A percentile compares a stretch with the other conserved stretches of the same genome.
phyloP scores from a whole-genome alignment of 2,329 filamentous ascomycete genomes.

The Cladosporium sp. region DNA sequence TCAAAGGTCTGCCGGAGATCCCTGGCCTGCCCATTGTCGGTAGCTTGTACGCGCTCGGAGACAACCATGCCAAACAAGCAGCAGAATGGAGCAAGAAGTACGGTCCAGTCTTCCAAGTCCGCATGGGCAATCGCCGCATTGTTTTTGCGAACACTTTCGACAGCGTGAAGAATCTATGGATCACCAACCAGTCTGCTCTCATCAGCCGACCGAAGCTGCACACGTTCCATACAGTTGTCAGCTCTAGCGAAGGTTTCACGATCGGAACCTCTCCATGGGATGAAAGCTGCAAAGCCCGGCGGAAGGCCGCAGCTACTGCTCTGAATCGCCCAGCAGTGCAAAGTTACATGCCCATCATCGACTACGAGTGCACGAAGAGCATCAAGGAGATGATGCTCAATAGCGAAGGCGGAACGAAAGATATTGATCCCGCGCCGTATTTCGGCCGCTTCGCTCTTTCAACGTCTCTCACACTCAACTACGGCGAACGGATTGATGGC shows the following conservation, averaged over 20 bases:
- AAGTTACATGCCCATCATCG: slow-evolving; percentile 79
- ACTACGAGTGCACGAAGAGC: slow-evolving; percentile 70
- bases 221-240: slow-evolving; percentile 79
- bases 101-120: slow-evolving; percentile 52
- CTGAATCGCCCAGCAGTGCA: slow-evolving; percentile 74
- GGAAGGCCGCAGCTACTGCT: slow-evolving; percentile 77
- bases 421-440: slow-evolving; percentile 71
- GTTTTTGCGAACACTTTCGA: slow-evolving; percentile 79
- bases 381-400: slow-evolving; percentile 71
- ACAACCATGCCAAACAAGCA: slow-evolving; percentile 48
- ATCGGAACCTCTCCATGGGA: slow-evolving; percentile 85
- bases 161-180: slow-evolving; percentile 71
- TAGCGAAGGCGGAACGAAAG: slow-evolving; percentile 59
- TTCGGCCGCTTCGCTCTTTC: slow-evolving; percentile 76
- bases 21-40: slow-evolving; percentile 51
- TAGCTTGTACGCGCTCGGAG: slow-evolving; percentile 48
- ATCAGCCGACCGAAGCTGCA: slow-evolving; percentile 77
- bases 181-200: slow-evolving; percentile 73
- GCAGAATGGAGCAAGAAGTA: slow-evolving; percentile 50
- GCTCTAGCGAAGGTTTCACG: slow-evolving; percentile 74
- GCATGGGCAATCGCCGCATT: slow-evolving; percentile 69
- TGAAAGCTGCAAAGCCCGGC: slow-evolving; percentile 72
- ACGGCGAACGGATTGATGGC: slow-evolving; percentile 73
- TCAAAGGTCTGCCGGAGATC: slow-evolving; percentile 50
- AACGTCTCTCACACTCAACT: slow-evolving; percentile 75